Conservation (phyloP, 2,329 filamentous ascomycete genomes). For the Arachnomyces sp. region DNA sequence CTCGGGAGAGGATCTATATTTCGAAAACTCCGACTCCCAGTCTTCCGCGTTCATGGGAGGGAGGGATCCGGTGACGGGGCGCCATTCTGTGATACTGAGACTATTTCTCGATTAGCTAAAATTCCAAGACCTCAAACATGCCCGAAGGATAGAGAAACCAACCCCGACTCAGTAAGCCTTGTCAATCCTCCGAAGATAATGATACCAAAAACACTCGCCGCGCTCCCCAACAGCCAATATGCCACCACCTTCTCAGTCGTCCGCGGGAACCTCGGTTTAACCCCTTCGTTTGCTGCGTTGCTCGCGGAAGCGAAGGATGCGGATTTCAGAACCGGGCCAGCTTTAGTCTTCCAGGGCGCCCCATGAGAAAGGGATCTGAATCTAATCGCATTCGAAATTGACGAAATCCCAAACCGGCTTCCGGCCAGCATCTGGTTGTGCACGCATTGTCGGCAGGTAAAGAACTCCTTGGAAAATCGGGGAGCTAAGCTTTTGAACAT, state of each 20-base stretch:
- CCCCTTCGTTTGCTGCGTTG: conserved; percentile 15
- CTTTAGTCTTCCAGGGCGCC: conserved; percentile 5
- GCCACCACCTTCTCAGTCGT: conserved; percentile 68
- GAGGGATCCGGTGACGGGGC: conserved; percentile 83
- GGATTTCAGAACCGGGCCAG: conserved; percentile 4
- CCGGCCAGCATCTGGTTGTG: conserved; percentile 22
- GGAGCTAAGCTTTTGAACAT: conserved; percentile 28
- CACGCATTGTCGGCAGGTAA: conserved; percentile 36
- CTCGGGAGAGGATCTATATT: conserved; percentile 87
- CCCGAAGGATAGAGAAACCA: conserved; percentile 23
- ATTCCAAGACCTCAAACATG: no score
- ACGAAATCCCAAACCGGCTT: conserved; percentile 23
- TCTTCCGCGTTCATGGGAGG: conserved; percentile 69
- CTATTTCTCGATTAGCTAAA: conserved; percentile 38
- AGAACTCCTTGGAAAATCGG: conserved; percentile 30
- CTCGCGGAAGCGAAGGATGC: conserved; percentile 6
- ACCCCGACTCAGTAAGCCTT: conserved; percentile 92
- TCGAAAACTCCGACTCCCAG: conserved; percentile 88
- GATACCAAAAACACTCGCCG: conserved; percentile 90
- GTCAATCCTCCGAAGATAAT: conserved; percentile 93
- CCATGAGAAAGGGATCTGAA: conserved; percentile 22
- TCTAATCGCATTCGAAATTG: conserved; percentile 19
- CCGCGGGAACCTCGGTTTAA: conserved; percentile 44
- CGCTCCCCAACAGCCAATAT: conserved; percentile 88
- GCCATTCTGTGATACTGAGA: conserved; percentile 98